Percentiles rank a stretch among this genome's conserved stretches.
Conservation (phyloP, 495 filamentous ascomycete genomes). For the Trichocladium antarcticum region DNA sequence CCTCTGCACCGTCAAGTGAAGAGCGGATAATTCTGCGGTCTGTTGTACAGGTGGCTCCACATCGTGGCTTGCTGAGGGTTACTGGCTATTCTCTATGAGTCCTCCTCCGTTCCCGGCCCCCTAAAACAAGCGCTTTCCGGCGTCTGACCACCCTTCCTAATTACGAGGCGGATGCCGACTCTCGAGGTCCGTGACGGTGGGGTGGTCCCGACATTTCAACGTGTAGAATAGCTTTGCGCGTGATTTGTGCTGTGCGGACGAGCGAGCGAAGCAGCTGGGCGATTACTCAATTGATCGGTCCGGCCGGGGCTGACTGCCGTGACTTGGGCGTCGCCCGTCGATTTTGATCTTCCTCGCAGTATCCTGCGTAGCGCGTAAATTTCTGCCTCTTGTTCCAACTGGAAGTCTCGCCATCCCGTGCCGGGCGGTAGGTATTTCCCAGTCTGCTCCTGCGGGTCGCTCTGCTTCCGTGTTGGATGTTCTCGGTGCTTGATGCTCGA, state of each 20-base stretch:
- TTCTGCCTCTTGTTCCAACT: no score
- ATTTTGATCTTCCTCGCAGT: no score
- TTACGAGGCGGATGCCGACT: constrained; percentile 17
- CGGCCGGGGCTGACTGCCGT: not conserved
- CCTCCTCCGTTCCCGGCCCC: constrained; percentile 33
- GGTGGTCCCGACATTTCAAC: constrained; percentile 26
- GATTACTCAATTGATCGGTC: not conserved
- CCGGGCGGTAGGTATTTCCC: no score
- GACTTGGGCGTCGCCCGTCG: no score
- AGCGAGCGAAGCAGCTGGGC: not conserved
- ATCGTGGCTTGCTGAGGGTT: constrained; percentile 31
- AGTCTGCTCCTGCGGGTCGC: no score
- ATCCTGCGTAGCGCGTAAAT: not conserved
- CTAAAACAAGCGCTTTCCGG: constrained; percentile 15
- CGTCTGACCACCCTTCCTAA: constrained; percentile 20
- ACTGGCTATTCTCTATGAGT: constrained; percentile 21
- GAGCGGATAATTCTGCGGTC: not conserved
- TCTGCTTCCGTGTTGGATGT: no score
- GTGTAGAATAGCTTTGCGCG: not conserved
- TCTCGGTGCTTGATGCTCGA: no score
- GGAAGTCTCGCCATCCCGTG: no score
- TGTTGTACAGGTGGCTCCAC: constrained; percentile 19
- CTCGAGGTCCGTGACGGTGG: constrained; percentile 25
- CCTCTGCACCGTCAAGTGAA: constrained; percentile 30
- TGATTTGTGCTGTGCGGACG: not conserved